Evolutionary conservation across 225 moss, liverwort and hornwort species (phyloP).

Genomic region (Pseudoscleropodium purum): DNA sequence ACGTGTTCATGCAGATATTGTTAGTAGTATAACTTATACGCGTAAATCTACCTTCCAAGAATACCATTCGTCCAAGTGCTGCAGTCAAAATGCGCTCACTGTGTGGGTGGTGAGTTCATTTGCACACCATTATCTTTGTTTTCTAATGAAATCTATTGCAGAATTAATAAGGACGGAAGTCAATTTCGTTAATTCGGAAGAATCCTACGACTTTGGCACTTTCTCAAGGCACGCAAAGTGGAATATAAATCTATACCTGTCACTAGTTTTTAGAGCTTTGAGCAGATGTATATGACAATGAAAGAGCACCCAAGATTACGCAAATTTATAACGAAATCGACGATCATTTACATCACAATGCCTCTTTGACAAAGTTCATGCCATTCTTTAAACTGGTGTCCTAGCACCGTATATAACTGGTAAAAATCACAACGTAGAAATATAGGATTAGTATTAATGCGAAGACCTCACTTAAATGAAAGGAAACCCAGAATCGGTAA

Average conservation of each 20-base stretch:
- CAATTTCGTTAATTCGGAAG: neutral
- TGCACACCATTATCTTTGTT: neutral
- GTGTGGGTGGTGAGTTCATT: slow-evolving; percentile 39
- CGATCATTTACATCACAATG: neutral
- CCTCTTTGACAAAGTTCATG: neutral
- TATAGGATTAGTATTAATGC: neutral
- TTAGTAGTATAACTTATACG: slow-evolving; percentile 6
- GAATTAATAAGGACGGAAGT: neutral
- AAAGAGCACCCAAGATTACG: neutral
- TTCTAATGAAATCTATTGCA: neutral
- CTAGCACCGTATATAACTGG: neutral
- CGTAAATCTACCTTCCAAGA: neutral
- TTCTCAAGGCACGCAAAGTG: neutral
- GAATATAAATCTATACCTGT: neutral
- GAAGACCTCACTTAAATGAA: neutral
- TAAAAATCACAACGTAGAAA: neutral
- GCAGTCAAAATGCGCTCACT: slow-evolving; percentile 13
- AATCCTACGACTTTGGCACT: neutral
- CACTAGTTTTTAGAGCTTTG: neutral
- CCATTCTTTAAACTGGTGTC: neutral
- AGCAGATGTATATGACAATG: neutral
- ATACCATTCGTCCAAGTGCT: slow-evolving; percentile 33
- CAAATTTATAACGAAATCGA: neutral
- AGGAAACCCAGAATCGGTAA: neutral
- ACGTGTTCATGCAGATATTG: neutral